Base-by-base conservation (phyloP, 148 eudicot genomes). In the Amaranthus hypochondriacus region DNA sequence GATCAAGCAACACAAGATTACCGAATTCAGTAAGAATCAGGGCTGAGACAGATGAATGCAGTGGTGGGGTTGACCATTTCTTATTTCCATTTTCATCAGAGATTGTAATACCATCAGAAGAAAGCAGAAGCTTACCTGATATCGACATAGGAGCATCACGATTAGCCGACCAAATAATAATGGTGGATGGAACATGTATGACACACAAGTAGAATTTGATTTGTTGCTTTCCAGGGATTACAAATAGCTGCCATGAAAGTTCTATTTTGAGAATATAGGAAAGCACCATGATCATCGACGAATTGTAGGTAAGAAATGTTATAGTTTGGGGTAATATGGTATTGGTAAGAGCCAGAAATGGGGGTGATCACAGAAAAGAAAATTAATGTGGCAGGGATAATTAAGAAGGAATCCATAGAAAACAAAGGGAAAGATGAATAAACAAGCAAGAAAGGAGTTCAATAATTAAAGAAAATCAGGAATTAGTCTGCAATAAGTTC, bases 91-190 rank as follows among this genome's bases (percentile, higher is more conserved):
- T 66, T 66, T 88, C 76, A 69, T 85, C 93, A 69, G 66, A 49
- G 18, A 92, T 73, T 1, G 44, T 52, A 2, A 92, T 66, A 48
- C 97, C 97, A 53, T 55, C 61, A 13, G 51, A 6, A 52, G 88
- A 79, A 10, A 92, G 82, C 28, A 18, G 77, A 84, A 90, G 75
- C 58, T 47, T 49, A 61, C 90, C 97, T 0, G 86, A 79, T 21
- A 42, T 79, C 3, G 93, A 87, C 54, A 85, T 64, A 4, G 97
- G 88, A 56, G 80, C 69, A 63, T 90, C 83, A 0, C 88, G 89
- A 51, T 92, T 92, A 9, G 96, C 97, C 9, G 96, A 81, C 97
- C 97, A 92, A 48, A 73, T 73, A 79, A 90, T 67, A 47, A 83
- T 75, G 75, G 82, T 75, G 61, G 97, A 88, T 4, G 69, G 83